phyloP scores from a whole-genome alignment of 345 rosid genomes.

The Murraya paniculata region DNA sequence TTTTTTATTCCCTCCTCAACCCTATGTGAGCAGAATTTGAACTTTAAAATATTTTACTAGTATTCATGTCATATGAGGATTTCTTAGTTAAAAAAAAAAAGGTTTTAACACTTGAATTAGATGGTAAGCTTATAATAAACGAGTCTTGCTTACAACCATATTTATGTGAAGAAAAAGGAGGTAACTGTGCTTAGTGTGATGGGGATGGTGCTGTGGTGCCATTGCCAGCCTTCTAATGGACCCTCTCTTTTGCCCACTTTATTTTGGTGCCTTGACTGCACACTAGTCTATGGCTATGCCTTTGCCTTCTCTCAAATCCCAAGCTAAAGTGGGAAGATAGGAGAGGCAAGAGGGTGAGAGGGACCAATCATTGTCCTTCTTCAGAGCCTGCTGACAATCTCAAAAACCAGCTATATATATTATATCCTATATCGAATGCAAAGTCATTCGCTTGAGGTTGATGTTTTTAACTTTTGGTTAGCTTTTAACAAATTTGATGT shows the following conservation, averaged over 20 bases:
- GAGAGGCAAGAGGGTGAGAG: conserved; percentile 15
- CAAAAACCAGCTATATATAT: too few species aligned
- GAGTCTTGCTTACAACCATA: neutral
- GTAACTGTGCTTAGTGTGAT: neutral
- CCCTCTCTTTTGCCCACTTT: conserved; percentile 14
- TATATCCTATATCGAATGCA: neutral
- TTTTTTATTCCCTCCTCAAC: too few species aligned
- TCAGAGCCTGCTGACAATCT: conserved; percentile 12
- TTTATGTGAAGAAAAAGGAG: too few species aligned
- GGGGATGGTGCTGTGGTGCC: conserved; percentile 10
- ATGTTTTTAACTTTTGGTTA: neutral
- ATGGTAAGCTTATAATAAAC: neutral
- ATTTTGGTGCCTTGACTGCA: conserved; percentile 18
- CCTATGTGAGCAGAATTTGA: too few species aligned
- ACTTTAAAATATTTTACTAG: too few species aligned
- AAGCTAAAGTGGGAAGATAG: conserved; percentile 20
- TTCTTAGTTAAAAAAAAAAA: neutral
- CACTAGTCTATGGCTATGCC: neutral
- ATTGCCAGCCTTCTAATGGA: conserved; percentile 21
- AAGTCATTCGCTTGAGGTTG: neutral
- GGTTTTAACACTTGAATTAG: neutral
- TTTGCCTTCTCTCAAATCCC: conserved; percentile 9
- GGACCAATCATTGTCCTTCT: conserved; percentile 24
- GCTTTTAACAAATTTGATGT: neutral
- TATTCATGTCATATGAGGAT: too few species aligned